Evolutionary conservation across 2,329 filamentous ascomycete genomes (phyloP).

Genomic region (Hawksworthiomyces lignivorus): DNA sequence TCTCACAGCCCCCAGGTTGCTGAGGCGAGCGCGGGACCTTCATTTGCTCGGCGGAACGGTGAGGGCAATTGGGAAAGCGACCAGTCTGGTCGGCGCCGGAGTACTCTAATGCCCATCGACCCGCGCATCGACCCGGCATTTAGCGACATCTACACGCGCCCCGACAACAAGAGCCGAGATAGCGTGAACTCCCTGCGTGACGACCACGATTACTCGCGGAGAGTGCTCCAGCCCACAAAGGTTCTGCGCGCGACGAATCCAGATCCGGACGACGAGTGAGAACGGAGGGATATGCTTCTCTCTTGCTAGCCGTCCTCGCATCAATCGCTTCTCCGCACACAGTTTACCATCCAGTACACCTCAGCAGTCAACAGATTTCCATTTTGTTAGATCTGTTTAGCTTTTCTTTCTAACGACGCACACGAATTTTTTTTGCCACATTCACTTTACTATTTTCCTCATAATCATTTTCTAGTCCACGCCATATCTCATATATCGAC

Average conservation of each 20-base stretch:
- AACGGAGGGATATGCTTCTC: slow-evolving; percentile 20
- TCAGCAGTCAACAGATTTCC: too few species aligned
- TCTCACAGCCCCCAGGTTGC: slow-evolving; percentile 34
- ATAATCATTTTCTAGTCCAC: too few species aligned
- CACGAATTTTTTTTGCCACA: slow-evolving; percentile 20
- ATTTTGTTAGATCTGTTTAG: not conserved
- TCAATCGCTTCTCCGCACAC: too few species aligned
- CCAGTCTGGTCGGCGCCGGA: slow-evolving; percentile 34
- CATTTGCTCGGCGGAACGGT: slow-evolving; percentile 5
- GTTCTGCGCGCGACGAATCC: slow-evolving; percentile 58
- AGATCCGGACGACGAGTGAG: slow-evolving; percentile 33
- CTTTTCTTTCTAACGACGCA: slow-evolving; percentile 23
- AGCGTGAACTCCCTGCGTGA: slow-evolving; percentile 57
- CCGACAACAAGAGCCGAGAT: slow-evolving; percentile 51
- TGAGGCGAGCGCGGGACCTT: slow-evolving; percentile 22
- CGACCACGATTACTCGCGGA: slow-evolving; percentile 57
- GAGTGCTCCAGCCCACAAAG: slow-evolving; percentile 43
- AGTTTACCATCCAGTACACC: too few species aligned
- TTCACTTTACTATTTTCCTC: slow-evolving; percentile 7
- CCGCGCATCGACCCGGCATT: slow-evolving; percentile 56
- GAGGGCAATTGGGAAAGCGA: slow-evolving; percentile 26
- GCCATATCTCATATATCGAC: too few species aligned
- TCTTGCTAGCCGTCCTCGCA: too few species aligned
- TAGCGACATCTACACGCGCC: slow-evolving; percentile 46
- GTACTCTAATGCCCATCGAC: slow-evolving; percentile 51